These are phyloP conservation scores for Zymoseptoria passerinii DNA, from an alignment of 2,329 filamentous ascomycete species.

Conservation along the genomic window DNA sequence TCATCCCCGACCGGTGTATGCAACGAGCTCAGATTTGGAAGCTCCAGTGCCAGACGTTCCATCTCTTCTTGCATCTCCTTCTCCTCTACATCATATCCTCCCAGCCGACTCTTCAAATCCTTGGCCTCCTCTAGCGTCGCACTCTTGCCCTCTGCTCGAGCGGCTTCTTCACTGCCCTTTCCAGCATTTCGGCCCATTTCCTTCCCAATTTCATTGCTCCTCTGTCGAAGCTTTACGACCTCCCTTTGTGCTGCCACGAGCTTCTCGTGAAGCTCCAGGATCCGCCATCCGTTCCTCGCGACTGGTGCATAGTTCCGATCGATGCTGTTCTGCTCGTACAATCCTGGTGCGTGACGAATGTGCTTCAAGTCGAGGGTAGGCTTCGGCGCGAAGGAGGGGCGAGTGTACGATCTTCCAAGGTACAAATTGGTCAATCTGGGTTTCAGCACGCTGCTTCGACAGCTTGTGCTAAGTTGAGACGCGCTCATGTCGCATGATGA, in stretches of 20 bases:
- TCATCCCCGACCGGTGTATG: conserved; percentile 64
- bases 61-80: conserved; percentile 36
- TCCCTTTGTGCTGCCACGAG: conserved; percentile 47
- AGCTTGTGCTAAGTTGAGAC: conserved; percentile 12
- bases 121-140: conserved; percentile 57
- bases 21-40: conserved; percentile 72
- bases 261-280: conserved; percentile 43
- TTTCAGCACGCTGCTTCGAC: conserved; percentile 1
- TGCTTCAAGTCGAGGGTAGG: conserved; percentile 75
- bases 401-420: conserved; percentile 30
- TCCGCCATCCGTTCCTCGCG: conserved; percentile 44
- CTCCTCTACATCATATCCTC: conserved; percentile 54
- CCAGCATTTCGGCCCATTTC: conserved; percentile 35
- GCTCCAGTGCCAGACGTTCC: conserved; percentile 14
- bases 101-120: conserved; percentile 54
- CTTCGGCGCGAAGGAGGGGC: conserved; percentile 68
- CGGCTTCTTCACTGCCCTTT: conserved; percentile 25
- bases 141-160: conserved; percentile 1
- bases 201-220: conserved; percentile 56
- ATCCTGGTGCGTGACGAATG: conserved; percentile 74
- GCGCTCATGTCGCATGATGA: conserved; percentile 6
- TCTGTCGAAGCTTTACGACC: conserved; percentile 54
- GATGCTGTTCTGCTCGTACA: conserved; percentile 74
- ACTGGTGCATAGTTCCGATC: conserved; percentile 70
- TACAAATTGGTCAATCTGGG: neutral